A percentile compares a stretch with the other conserved stretches of the same genome.
Conservation (phyloP, 192 early-diverging fungal species). For the Funneliformis geosporum region DNA sequence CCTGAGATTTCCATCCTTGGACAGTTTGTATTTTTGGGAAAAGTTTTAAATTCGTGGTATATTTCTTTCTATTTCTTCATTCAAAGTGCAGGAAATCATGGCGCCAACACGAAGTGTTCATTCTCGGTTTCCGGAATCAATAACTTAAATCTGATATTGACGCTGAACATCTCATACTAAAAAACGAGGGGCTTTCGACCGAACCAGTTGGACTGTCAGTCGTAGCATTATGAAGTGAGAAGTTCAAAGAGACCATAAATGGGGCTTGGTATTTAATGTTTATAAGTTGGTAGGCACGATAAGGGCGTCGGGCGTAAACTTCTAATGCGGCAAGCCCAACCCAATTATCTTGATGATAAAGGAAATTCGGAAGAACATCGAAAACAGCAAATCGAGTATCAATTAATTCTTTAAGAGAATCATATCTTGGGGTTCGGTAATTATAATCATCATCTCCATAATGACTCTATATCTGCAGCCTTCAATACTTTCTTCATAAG, state of each 20-base stretch:
- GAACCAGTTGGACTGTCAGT: slow-evolving; percentile 42
- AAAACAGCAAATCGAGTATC: slow-evolving; percentile 94
- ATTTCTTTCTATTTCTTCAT: slow-evolving; percentile 69
- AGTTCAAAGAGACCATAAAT: slow-evolving; percentile 77
- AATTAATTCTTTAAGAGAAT: slow-evolving; percentile 80
- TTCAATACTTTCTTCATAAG: slow-evolving; percentile 88
- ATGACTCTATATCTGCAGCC: slow-evolving; percentile 70
- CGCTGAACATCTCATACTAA: slow-evolving; percentile 65
- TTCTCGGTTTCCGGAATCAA: slow-evolving; percentile 66
- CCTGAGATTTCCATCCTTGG: slow-evolving; percentile 2
- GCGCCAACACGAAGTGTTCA: slow-evolving; percentile 78
- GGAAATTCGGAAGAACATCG: slow-evolving; percentile 92
- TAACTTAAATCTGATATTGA: slow-evolving; percentile 84
- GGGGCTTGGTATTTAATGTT: slow-evolving; percentile 75
- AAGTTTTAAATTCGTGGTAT: slow-evolving; percentile 61
- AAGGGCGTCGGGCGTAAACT: slow-evolving; percentile 95
- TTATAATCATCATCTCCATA: slow-evolving; percentile 74
- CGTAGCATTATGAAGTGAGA: slow-evolving; percentile 61
- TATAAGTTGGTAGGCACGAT: slow-evolving; percentile 94
- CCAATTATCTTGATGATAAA: slow-evolving; percentile 81
- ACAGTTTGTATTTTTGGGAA: slow-evolving; percentile 52
- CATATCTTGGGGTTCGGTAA: slow-evolving; percentile 73
- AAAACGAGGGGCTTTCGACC: slow-evolving; percentile 40
- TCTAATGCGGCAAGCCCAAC: slow-evolving; percentile 87
- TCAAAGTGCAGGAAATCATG: slow-evolving; percentile 85